These are phyloP conservation scores for Sungouiozyma intestinalis DNA, from an alignment of 805 yeast species.

Conservation along the genomic window DNA sequence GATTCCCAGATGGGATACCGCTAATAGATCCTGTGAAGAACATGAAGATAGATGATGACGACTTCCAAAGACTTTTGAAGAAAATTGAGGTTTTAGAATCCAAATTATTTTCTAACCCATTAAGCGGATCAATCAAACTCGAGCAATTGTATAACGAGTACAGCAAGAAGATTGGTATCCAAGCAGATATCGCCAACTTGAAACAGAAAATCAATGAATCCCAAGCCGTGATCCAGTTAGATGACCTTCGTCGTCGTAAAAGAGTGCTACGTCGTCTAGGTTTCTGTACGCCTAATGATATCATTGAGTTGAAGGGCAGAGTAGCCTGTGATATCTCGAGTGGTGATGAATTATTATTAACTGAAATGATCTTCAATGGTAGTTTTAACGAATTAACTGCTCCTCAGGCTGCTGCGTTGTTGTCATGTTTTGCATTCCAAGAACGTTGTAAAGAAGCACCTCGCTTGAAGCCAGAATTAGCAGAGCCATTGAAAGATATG, in stretches of 20 bases:
- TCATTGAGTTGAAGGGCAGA: conserved; percentile 92
- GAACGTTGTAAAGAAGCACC: conserved; percentile 88
- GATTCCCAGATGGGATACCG: conserved; percentile 90
- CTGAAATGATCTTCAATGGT: conserved; percentile 93
- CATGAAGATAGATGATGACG: conserved; percentile 83
- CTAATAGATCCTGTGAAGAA: conserved; percentile 78
- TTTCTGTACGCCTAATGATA: conserved; percentile 75
- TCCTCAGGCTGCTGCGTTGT: conserved; percentile 83
- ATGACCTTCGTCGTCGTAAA: conserved; percentile 86
- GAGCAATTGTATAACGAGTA: conserved; percentile 55
- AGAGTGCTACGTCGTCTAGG: conserved; percentile 88
- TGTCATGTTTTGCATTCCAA: conserved; percentile 94
- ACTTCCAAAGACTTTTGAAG: conserved; percentile 57
- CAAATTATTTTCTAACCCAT: conserved; percentile 60
- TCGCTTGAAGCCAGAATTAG: conserved; percentile 73
- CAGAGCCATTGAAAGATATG: conserved; percentile 84
- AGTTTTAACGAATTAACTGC: conserved; percentile 79
- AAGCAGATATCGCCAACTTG: conserved; percentile 45
- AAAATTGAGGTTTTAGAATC: conserved; percentile 78
- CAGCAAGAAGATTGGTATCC: conserved; percentile 50
- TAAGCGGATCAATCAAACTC: conserved; percentile 50
- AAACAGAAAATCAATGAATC: conserved; percentile 68
- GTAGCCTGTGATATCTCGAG: conserved; percentile 95
- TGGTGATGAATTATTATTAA: conserved; percentile 72
- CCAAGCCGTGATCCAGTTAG: conserved; percentile 85